Evolutionary conservation across 768 basidiomycete genomes (phyloP).

Genomic region (Naganishia friedmannii): DNA sequence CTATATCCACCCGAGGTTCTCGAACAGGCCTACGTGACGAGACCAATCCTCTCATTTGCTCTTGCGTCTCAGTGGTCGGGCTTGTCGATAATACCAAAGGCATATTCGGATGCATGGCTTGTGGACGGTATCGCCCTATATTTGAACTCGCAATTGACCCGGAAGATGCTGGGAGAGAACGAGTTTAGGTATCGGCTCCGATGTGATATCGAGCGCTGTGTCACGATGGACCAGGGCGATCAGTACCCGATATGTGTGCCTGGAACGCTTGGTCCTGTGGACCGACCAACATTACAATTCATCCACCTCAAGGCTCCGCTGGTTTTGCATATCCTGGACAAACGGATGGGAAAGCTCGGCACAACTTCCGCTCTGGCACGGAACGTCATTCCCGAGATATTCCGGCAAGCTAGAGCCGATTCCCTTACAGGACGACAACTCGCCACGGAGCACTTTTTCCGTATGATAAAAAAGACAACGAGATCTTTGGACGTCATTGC

Average conservation of each 20-base stretch:
- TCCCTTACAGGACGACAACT: conserved; percentile 77
- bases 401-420: conserved; percentile 86
- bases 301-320: conserved; percentile 92
- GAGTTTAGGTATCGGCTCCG: conserved; percentile 93
- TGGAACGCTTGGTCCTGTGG: conserved; percentile 76
- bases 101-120: conserved; percentile 94
- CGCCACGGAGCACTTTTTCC: conserved; percentile 83
- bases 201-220: conserved; percentile 91
- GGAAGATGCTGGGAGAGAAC: conserved; percentile 87
- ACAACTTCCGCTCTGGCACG: conserved; percentile 91
- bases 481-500: conserved; percentile 70
- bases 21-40: conserved; percentile 86
- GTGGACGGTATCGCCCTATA: conserved; percentile 88
- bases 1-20: conserved; percentile 83
- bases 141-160: conserved; percentile 80
- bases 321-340: conserved; percentile 93
- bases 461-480: conserved; percentile 88
- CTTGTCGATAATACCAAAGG: conserved; percentile 89
- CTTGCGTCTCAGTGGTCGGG: conserved; percentile 96
- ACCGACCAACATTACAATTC: conserved; percentile 73
- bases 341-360: conserved; percentile 87
- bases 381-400: conserved; percentile 81
- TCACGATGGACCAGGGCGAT: conserved; percentile 78
- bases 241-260: conserved; percentile 95
- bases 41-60: conserved; percentile 79